phyloP scores from a whole-genome alignment of 73 alveolate species.

The Paramecium primaurelia region DNA sequence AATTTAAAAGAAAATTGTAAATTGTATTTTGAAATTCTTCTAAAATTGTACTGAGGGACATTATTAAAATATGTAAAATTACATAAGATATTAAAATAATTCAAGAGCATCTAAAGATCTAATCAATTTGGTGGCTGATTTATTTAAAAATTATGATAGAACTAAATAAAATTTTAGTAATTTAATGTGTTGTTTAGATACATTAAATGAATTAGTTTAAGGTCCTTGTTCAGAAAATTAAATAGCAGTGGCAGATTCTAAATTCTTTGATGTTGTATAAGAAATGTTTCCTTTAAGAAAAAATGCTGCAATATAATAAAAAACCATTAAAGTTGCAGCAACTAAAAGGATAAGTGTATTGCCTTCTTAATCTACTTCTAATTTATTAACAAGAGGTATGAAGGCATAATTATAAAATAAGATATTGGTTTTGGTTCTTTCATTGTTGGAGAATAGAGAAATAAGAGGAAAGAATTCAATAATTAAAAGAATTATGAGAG shows the following conservation, averaged over 20 bases:
- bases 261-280: slow-evolving; percentile 64
- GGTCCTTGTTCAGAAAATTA: slow-evolving; percentile 69
- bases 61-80: slow-evolving; percentile 54
- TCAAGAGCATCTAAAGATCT: slow-evolving; percentile 62
- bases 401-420: slow-evolving; percentile 51
- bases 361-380: not conserved
- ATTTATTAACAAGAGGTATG: slow-evolving; percentile 48
- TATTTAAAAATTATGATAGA: slow-evolving; percentile 54
- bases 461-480: slow-evolving; percentile 48
- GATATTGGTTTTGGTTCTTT: slow-evolving; percentile 32
- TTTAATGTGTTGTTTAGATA: slow-evolving; percentile 61
- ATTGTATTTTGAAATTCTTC: slow-evolving; percentile 45
- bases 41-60: slow-evolving; percentile 65
- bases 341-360: not conserved
- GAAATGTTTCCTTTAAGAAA: slow-evolving; percentile 52
- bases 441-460: slow-evolving; percentile 57
- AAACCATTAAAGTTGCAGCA: not conserved
- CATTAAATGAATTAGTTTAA: slow-evolving; percentile 70
- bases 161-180: slow-evolving; percentile 3
- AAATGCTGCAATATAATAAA: not conserved
- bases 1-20: slow-evolving; percentile 1
- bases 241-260: slow-evolving; percentile 64
- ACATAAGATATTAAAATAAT: slow-evolving; percentile 58
- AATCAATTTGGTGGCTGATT: slow-evolving; percentile 47
- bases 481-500: slow-evolving; percentile 55